Conservation (phyloP, 805 yeast genomes). For the Cyberlindnera xylosilytica region DNA sequence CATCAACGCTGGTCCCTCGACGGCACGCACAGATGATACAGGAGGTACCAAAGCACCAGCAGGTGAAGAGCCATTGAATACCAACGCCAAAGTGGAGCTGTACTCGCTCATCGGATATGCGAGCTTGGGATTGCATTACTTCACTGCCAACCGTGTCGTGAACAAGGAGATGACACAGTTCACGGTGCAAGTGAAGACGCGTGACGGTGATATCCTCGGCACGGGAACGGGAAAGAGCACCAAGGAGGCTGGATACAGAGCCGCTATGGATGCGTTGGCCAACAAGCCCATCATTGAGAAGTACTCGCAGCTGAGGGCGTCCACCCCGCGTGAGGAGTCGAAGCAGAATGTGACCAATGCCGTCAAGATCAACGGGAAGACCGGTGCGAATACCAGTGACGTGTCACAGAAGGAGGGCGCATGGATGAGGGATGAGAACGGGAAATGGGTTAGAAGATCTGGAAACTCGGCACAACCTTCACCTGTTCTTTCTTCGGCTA, state of each 20-base stretch:
- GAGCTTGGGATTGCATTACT: conserved; percentile 50
- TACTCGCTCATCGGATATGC: conserved; percentile 82
- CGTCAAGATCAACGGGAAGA: not conserved
- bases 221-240: conserved; percentile 64
- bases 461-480: no score
- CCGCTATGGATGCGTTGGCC: conserved; percentile 77
- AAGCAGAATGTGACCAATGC: not conserved
- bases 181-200: conserved; percentile 63
- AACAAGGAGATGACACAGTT: conserved; percentile 40
- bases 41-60: not conserved
- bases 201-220: conserved; percentile 62
- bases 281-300: conserved; percentile 60
- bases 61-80: conserved; percentile 35
- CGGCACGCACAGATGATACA: no score
- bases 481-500: no score
- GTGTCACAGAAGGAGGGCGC: not conserved
- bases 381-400: not conserved
- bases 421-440: conserved; percentile 5
- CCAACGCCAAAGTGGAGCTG: conserved; percentile 72
- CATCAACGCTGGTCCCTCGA: no score
- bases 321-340: conserved; percentile 40
- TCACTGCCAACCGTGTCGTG: conserved; percentile 40
- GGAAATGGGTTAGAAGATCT: conserved; percentile 4
- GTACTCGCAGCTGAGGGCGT: conserved; percentile 55
- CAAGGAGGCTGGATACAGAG: conserved; percentile 78